A percentile compares a stretch with the other conserved stretches of the same genome.
phyloP scores from a whole-genome alignment of 164 flowering plant genomes.

The Piper longum region DNA sequence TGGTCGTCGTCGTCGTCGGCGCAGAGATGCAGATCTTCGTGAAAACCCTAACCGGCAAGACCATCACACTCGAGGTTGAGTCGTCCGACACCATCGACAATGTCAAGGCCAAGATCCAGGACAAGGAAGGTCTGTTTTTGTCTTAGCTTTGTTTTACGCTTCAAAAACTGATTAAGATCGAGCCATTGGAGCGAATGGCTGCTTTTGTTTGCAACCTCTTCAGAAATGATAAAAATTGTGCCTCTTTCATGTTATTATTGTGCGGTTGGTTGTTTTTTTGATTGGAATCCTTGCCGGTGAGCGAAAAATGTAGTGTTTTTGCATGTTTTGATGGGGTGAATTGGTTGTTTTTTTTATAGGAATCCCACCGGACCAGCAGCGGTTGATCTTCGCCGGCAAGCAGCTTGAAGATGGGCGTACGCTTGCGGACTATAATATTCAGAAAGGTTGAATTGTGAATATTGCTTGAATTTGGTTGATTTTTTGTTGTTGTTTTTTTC shows the following conservation, averaged over 20 bases:
- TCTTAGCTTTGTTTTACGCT: neutral
- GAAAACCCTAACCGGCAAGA: slow-evolving; percentile 54
- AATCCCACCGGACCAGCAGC: slow-evolving; percentile 23
- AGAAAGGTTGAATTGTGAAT: slow-evolving; percentile 9
- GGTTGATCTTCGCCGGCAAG: slow-evolving; percentile 20
- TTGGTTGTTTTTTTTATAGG: slow-evolving; percentile 3
- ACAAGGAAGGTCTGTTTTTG: slow-evolving; percentile 10
- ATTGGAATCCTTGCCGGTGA: too few species aligned
- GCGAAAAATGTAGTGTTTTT: too few species aligned
- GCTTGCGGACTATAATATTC: slow-evolving; percentile 23
- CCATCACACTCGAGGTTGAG: slow-evolving; percentile 46
- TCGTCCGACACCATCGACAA: slow-evolving; percentile 19
- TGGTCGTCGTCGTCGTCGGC: neutral
- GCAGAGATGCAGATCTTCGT: slow-evolving; percentile 52
- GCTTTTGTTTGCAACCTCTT: neutral
- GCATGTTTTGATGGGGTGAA: too few species aligned
- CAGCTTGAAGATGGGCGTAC: slow-evolving; percentile 23
- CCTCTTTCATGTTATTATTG: too few species aligned
- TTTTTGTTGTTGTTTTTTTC: neutral
- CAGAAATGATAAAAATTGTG: too few species aligned
- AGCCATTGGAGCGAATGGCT: neutral
- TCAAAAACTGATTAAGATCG: neutral
- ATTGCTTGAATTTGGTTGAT: neutral
- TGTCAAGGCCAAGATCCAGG: slow-evolving; percentile 23
- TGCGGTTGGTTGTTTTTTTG: too few species aligned